phyloP scores from a whole-genome alignment of 192 early-diverging fungal species.

The Coemansia sp. region DNA sequence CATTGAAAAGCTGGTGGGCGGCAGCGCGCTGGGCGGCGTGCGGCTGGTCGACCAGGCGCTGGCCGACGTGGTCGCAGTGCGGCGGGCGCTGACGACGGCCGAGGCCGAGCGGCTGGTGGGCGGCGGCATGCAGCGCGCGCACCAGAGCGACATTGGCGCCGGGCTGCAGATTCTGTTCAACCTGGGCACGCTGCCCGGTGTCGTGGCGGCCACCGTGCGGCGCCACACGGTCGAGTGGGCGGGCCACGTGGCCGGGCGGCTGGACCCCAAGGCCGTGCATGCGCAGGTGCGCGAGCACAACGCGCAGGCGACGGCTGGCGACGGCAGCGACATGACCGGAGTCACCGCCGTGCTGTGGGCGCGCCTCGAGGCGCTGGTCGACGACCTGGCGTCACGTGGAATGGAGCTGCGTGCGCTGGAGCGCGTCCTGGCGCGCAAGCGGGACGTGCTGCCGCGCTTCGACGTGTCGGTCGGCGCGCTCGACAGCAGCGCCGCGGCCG shows the following conservation, averaged over 20 bases:
- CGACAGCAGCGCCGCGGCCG: conserved; percentile 1
- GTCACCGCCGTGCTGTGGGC: conserved; percentile 28
- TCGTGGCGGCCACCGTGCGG: conserved; percentile 13
- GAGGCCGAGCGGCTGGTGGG: conserved; percentile 29
- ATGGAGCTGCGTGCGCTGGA: conserved; percentile 39
- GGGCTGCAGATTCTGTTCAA: conserved; percentile 38
- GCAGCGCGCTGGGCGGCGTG: conserved; percentile 25
- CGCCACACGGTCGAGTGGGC: conserved; percentile 15
- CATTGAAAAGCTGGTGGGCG: conserved; percentile 22
- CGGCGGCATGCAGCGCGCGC: conserved; percentile 28
- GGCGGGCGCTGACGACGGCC: conserved; percentile 11
- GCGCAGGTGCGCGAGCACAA: conserved; percentile 36
- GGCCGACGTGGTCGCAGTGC: neutral
- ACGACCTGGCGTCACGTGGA: conserved; percentile 23
- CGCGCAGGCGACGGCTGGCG: conserved; percentile 14
- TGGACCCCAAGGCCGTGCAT: conserved; percentile 17
- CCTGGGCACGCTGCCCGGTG: conserved; percentile 25
- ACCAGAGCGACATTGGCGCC: conserved; percentile 29
- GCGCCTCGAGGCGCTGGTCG: conserved; percentile 22
- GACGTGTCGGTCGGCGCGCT: conserved; percentile 26
- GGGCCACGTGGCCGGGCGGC: neutral
- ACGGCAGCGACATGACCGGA: conserved; percentile 40
- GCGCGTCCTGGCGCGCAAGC: conserved; percentile 42
- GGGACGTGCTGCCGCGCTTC: conserved; percentile 33
- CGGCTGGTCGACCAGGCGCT: conserved; percentile 27